These are phyloP conservation scores for Saccharomycopsis sp. DNA, from an alignment of 805 yeast genomes.

Conservation along the genomic window DNA sequence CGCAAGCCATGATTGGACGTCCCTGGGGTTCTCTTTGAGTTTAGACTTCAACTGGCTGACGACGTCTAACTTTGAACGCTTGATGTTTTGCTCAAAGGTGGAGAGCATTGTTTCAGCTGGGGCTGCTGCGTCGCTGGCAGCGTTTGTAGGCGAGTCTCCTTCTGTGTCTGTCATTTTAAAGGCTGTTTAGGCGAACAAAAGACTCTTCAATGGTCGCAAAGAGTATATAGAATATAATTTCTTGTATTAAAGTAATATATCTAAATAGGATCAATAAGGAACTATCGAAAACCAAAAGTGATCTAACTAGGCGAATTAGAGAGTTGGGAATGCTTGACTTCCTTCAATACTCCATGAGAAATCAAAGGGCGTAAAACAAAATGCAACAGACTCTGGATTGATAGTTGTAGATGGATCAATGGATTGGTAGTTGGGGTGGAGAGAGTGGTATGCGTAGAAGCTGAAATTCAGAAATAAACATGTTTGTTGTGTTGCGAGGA, in stretches of 20 bases:
- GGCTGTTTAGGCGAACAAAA: too few species aligned
- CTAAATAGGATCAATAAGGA: background rate
- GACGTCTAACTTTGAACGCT: slow-evolving; percentile 37
- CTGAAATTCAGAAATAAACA: too few species aligned
- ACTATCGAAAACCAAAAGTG: background rate
- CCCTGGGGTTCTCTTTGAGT: slow-evolving; percentile 44
- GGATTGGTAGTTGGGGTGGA: too few species aligned
- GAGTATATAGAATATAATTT: background rate
- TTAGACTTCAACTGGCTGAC: slow-evolving; percentile 55
- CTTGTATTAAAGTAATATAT: background rate
- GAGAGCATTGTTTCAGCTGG: background rate
- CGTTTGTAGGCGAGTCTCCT: too few species aligned
- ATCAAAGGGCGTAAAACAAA: too few species aligned
- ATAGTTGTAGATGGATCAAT: too few species aligned
- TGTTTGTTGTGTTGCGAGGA: too few species aligned
- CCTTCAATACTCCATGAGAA: too few species aligned
- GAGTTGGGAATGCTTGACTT: too few species aligned
- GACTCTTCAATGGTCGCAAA: background rate
- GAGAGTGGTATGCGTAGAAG: too few species aligned
- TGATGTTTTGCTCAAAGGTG: slow-evolving; percentile 20
- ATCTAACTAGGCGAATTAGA: background rate
- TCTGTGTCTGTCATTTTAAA: background rate
- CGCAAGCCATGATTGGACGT: slow-evolving; percentile 50
- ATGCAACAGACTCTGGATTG: too few species aligned
- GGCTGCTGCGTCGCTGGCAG: too few species aligned